Percentiles rank a stretch among this genome's conserved stretches.
Conservation (phyloP, 2,329 filamentous ascomycete genomes). For the Aspergillus sp. region DNA sequence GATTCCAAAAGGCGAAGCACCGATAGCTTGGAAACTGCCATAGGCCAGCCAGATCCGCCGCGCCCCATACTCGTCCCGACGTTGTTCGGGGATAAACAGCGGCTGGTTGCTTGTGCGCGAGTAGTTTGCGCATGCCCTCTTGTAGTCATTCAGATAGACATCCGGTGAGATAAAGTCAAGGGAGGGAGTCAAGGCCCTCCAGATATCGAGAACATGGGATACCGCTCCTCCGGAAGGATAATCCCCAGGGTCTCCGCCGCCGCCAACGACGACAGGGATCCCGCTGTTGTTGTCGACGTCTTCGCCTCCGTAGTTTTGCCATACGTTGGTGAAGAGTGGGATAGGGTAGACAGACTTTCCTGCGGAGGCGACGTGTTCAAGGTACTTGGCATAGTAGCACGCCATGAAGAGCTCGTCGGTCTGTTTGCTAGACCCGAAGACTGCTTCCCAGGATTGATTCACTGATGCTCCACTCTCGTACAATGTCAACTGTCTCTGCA, state of each 20-base stretch:
- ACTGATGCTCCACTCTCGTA: no score
- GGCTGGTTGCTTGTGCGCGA: slow-evolving; percentile 42
- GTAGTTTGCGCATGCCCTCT: slow-evolving; percentile 41
- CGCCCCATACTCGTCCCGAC: slow-evolving; percentile 45
- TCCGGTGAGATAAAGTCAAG: slow-evolving; percentile 51
- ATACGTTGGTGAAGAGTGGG: slow-evolving; percentile 49
- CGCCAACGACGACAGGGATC: slow-evolving; percentile 42
- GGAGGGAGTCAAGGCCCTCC: slow-evolving; percentile 42
- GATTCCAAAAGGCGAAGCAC: slow-evolving; percentile 41
- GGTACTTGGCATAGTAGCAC: slow-evolving; percentile 43
- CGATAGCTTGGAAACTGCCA: slow-evolving; percentile 36
- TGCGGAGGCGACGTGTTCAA: slow-evolving; percentile 41
- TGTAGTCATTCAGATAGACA: slow-evolving; percentile 49
- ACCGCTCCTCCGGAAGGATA: slow-evolving; percentile 51
- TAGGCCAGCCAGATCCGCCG: slow-evolving; percentile 40
- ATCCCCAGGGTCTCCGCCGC: slow-evolving; percentile 43
- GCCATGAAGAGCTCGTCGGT: slow-evolving; percentile 53
- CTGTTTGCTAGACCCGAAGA: slow-evolving; percentile 40
- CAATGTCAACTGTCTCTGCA: no score
- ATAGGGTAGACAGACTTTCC: slow-evolving; percentile 44
- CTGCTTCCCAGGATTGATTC: slow-evolving; percentile 42
- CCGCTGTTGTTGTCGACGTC: slow-evolving; percentile 30
- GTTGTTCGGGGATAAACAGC: slow-evolving; percentile 51
- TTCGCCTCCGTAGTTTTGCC: slow-evolving; percentile 43
- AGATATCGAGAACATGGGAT: slow-evolving; percentile 46